phyloP scores from a whole-genome alignment of 2,329 filamentous ascomycete species.

The Xylariaceae sp. region DNA sequence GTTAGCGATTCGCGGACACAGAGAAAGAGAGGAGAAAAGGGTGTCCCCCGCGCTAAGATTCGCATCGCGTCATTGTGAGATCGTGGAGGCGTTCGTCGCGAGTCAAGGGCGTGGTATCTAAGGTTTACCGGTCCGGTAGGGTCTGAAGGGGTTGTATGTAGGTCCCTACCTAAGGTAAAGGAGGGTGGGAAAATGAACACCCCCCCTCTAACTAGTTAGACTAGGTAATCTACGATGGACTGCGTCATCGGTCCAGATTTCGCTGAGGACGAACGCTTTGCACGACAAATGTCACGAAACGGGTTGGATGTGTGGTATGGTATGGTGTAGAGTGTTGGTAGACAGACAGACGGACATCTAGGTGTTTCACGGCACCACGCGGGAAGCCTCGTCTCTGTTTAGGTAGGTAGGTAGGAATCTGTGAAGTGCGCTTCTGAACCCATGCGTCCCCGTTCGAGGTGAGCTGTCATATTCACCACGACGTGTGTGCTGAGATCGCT shows the following conservation, averaged over 20 bases:
- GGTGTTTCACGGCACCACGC: conserved; percentile 17
- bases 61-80: neutral
- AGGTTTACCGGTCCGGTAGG: neutral
- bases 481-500: conserved; percentile 9
- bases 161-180: too few species aligned
- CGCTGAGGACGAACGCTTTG: too few species aligned
- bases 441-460: conserved; percentile 10
- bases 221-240: neutral
- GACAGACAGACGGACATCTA: neutral
- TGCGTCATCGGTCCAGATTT: neutral
- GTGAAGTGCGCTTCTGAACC: neutral
- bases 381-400: conserved; percentile 5
- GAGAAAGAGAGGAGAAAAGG: too few species aligned
- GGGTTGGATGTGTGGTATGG: neutral
- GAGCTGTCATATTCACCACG: conserved; percentile 19
- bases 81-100: neutral
- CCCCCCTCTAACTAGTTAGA: neutral
- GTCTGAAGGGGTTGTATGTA: too few species aligned
- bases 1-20: neutral
- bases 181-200: neutral
- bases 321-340: neutral
- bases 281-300: too few species aligned
- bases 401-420: too few species aligned
- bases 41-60: neutral
- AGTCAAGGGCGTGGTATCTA: neutral